A percentile compares a stretch with the other conserved stretches of the same genome.
Conservation (phyloP, 768 basidiomycete genomes). For the Suillus subluteus region DNA sequence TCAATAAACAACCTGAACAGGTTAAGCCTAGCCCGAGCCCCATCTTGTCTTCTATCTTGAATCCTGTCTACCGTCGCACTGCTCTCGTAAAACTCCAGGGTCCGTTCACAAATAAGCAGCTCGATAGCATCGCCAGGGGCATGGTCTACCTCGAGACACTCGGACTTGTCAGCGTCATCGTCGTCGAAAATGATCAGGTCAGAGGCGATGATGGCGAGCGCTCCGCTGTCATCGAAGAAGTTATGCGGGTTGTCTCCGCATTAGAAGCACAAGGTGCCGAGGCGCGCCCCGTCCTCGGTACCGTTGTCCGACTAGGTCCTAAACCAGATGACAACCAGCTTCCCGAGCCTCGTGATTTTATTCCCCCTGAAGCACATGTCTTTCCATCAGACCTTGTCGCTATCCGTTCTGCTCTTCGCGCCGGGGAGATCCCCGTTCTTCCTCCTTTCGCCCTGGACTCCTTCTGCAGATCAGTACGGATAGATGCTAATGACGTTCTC, state of each 20-base stretch:
- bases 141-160: slow-evolving; percentile 96
- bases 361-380: slow-evolving; percentile 77
- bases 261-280: slow-evolving; percentile 86
- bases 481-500: slow-evolving; percentile 87
- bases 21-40: slow-evolving; percentile 47
- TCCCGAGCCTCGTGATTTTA: slow-evolving; percentile 35
- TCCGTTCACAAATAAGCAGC: slow-evolving; percentile 90
- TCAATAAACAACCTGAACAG: slow-evolving; percentile 37
- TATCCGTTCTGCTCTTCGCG: slow-evolving; percentile 85
- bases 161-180: slow-evolving; percentile 93
- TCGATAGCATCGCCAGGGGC: slow-evolving; percentile 92
- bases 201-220: slow-evolving; percentile 75
- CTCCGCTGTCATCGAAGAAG: slow-evolving; percentile 69
- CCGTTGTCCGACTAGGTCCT: slow-evolving; percentile 83
- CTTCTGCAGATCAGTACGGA: slow-evolving; percentile 81
- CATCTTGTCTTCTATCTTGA: slow-evolving; percentile 74
- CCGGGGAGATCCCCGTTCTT: slow-evolving; percentile 96
- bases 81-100: slow-evolving; percentile 97
- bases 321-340: slow-evolving; percentile 53
- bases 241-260: slow-evolving; percentile 79
- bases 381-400: slow-evolving; percentile 78
- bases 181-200: slow-evolving; percentile 84
- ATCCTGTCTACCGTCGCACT: slow-evolving; percentile 83
- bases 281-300: slow-evolving; percentile 87
- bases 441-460: slow-evolving; percentile 93